Conservation (phyloP, 257 asterid species). For the Ilex aquifolium region DNA sequence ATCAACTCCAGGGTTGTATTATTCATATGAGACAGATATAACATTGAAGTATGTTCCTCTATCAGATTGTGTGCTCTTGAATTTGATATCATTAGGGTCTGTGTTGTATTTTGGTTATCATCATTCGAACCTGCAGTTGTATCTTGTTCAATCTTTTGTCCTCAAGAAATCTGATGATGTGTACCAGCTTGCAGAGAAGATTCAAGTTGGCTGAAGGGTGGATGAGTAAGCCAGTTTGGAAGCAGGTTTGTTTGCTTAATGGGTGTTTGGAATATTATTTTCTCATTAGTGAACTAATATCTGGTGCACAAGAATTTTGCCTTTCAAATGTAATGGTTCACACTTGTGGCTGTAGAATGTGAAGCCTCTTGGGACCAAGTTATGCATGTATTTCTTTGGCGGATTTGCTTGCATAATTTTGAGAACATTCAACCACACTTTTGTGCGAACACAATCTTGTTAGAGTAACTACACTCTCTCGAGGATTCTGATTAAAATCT, state of each 20-base stretch:
- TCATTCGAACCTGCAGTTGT: conserved; percentile 5
- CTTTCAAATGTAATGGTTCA: neutral
- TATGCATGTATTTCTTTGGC: neutral
- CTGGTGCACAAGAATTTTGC: neutral
- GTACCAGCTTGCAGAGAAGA: conserved; percentile 93
- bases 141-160: conserved; percentile 6
- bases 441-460: neutral
- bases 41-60: conserved; percentile 63
- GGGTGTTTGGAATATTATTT: neutral
- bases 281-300: conserved; percentile 12
- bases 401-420: no score
- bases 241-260: conserved; percentile 50
- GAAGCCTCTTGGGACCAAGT: neutral
- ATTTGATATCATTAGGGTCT: neutral
- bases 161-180: conserved; percentile 24
- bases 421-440: neutral
- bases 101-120: conserved; percentile 1
- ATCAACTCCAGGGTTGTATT: conserved; percentile 87
- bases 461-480: no score
- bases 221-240: conserved; percentile 92
- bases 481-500: no score
- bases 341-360: no score
- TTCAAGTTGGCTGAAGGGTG: conserved; percentile 69
- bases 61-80: neutral
- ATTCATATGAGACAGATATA: conserved; percentile 84